Percentiles rank a stretch among this genome's conserved stretches.
phyloP scores from a whole-genome alignment of 495 filamentous ascomycete species.

The Aspergillus conjunctus region DNA sequence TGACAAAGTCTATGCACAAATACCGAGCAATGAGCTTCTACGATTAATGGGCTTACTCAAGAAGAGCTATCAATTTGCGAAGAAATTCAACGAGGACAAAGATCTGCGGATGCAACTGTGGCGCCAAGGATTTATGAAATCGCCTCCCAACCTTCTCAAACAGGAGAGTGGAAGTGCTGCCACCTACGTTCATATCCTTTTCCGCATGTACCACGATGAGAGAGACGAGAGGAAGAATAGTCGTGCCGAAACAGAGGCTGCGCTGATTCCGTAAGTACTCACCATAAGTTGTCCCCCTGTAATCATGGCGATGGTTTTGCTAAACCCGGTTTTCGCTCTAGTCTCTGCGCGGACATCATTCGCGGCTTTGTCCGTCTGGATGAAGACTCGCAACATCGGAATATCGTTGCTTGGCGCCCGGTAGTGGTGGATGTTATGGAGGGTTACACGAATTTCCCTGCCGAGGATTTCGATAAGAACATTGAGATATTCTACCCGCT shows the following conservation, averaged over 20 bases:
- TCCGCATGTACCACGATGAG: constrained; percentile 95
- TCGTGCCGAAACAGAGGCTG: constrained; percentile 79
- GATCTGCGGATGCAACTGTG: constrained; percentile 92
- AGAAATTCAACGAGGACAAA: constrained; percentile 96
- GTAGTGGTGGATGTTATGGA: constrained; percentile 98
- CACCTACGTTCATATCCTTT: constrained; percentile 90
- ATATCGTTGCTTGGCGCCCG: constrained; percentile 93
- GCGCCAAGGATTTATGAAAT: constrained; percentile 99
- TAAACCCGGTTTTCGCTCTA: constrained; percentile 28
- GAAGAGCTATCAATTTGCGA: constrained; percentile 92
- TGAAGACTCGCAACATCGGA: constrained; percentile 92
- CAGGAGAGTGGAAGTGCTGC: constrained; percentile 91
- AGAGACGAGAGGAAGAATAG: constrained; percentile 77
- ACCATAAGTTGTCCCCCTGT: not conserved
- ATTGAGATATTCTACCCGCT: constrained; percentile 84
- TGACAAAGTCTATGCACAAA: constrained; percentile 90
- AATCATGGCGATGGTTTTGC: not conserved
- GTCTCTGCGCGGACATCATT: constrained; percentile 89
- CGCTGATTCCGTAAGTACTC: constrained; percentile 77
- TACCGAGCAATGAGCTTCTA: constrained; percentile 83
- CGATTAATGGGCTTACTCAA: constrained; percentile 92
- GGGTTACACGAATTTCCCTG: constrained; percentile 84
- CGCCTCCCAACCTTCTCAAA: constrained; percentile 97
- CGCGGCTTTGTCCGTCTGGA: constrained; percentile 78
- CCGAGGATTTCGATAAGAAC: constrained; percentile 78